Percentiles rank a stretch among this genome's conserved stretches.
phyloP scores from a whole-genome alignment of 345 rosid species.

The Eucalyptus polyanthemos region DNA sequence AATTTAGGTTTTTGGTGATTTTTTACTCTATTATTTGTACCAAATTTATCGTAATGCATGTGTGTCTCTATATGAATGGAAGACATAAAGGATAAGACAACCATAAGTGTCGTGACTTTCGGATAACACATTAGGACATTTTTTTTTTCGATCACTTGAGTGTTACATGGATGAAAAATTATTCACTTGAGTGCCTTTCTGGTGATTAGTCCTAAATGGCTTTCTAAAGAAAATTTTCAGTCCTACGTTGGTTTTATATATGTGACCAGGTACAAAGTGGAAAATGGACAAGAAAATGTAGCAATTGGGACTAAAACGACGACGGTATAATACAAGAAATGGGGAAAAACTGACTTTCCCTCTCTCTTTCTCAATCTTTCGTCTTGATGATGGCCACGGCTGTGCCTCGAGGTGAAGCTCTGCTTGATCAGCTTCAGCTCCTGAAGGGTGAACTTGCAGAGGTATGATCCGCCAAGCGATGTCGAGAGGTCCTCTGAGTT shows the following conservation, averaged over 20 bases:
- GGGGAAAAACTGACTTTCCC: no score
- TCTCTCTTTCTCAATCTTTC: no score
- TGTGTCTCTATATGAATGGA: no score
- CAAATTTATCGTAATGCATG: no score
- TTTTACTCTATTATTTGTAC: no score
- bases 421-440: not conserved
- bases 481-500: not conserved
- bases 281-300: not conserved
- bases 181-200: rapidly evolving
- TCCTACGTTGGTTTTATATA: no score
- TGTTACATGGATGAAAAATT: not conserved
- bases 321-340: not conserved
- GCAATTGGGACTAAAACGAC: not conserved
- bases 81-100: not conserved
- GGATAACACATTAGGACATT: rapidly evolving
- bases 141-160: not conserved
- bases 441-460: not conserved
- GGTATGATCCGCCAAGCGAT: not conserved
- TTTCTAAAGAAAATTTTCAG: not conserved
- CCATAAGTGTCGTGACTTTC: rapidly evolving
- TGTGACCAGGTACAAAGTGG: not conserved
- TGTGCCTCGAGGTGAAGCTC: not conserved
- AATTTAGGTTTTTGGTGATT: no score
- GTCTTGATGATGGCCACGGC: not conserved
- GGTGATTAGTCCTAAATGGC: not conserved